These are phyloP conservation scores for Cadophora sp. DNA, from an alignment of 2,329 filamentous ascomycete genomes.

Conservation along the genomic window DNA sequence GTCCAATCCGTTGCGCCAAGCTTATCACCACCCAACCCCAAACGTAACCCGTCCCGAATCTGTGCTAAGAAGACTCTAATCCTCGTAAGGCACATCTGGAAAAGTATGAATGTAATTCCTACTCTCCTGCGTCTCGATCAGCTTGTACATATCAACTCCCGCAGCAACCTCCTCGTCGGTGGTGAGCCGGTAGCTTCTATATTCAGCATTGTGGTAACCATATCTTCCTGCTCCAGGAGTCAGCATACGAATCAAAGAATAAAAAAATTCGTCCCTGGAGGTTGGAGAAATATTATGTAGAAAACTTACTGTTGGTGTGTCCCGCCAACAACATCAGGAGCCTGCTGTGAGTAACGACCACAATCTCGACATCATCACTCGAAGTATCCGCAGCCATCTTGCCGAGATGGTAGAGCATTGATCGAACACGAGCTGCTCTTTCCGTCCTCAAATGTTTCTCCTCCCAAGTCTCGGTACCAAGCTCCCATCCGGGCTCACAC, in stretches of 20 bases:
- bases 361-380: constrained; percentile 21
- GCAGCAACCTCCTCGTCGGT: neutral
- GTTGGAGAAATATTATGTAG: no score
- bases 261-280: neutral
- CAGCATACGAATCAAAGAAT: neutral
- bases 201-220: constrained; percentile 10
- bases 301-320: constrained; percentile 8
- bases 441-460: no score
- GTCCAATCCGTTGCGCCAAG: no score
- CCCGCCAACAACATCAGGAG: constrained; percentile 8
- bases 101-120: constrained; percentile 1
- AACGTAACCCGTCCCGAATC: no score
- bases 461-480: neutral
- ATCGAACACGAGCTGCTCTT: neutral
- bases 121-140: constrained; percentile 17
- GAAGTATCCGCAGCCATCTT: constrained; percentile 4
- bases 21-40: no score
- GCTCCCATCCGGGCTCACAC: constrained; percentile 6
- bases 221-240: neutral
- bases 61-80: no score
- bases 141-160: neutral
- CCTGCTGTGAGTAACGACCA: constrained; percentile 13
- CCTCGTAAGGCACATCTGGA: neutral
- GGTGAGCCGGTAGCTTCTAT: constrained; percentile 1
- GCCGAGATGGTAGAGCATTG: constrained; percentile 11